These are phyloP conservation scores for Pouteria glomerata DNA, from an alignment of 148 eudicot species.

Conservation along the genomic window DNA sequence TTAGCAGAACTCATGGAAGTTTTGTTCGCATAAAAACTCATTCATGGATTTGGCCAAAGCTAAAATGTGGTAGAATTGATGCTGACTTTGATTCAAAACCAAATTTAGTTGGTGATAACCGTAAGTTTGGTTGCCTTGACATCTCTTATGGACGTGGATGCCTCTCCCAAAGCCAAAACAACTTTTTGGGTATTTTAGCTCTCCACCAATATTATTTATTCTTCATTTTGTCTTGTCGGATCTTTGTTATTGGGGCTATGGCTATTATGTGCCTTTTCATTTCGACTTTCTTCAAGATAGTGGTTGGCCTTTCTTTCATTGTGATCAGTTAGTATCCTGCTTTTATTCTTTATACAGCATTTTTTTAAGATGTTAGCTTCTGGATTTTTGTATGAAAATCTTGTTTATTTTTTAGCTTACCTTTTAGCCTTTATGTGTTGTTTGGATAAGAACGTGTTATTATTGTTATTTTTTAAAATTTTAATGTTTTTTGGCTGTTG, in stretches of 20 bases:
- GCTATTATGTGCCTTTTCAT: not conserved
- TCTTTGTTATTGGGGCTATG: not conserved
- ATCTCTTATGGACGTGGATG: not conserved
- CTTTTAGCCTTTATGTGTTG: not conserved
- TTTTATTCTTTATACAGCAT: not conserved
- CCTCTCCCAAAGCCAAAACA: not conserved
- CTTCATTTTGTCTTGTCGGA: not conserved
- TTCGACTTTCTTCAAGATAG: not conserved
- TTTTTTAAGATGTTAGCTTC: not conserved
- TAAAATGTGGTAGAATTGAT: not conserved
- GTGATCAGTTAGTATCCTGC: not conserved
- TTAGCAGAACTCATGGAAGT: not conserved
- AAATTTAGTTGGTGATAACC: not conserved
- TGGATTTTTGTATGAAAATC: not conserved
- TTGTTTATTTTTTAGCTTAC: not conserved
- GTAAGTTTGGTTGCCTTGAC: not conserved
- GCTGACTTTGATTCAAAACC: not conserved
- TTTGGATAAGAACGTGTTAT: not conserved
- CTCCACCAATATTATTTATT: not conserved
- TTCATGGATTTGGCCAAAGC: not conserved
- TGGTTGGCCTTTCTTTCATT: slow-evolving; percentile 3
- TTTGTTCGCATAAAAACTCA: not conserved
- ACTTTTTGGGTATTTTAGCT: not conserved
- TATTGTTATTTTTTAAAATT: not conserved
- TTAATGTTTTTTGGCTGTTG: not conserved